Evolutionary conservation across 2,329 filamentous ascomycete species (phyloP), one percentile per base, ranked within the genome.

Genomic region (Colletotrichum lentis): DNA sequence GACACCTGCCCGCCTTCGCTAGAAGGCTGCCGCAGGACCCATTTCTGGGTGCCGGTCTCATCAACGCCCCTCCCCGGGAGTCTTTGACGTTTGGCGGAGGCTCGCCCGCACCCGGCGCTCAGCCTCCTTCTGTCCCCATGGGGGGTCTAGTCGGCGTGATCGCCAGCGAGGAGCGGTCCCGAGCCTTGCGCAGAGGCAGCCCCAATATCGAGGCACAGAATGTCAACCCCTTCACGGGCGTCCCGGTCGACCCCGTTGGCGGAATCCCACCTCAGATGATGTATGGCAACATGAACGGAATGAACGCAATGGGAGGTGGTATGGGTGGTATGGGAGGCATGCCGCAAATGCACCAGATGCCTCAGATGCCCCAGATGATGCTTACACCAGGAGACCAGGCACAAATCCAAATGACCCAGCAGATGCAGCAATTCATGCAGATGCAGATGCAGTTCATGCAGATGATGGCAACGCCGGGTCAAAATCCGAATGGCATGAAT

Each of bases 371-470:
- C 12, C 82, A 84, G 69, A 83, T 84, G 24, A 78, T 80, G 77
- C 76, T 90, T 52, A 86, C 85, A 18, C 82, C 88, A 2, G 86
- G 86, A 24, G 90, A 93, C 70, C 90, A 92, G 76, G 89, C 90
- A 35, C 91, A 95, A 73, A 85, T 94, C 49, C 90, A 94, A 72
- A 91, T 96, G 85, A 90, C 87, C 7, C 90, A 93, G 74, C 91
- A 94, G 75, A 94, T 95, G 92, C 86, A 88, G 64, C 90, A 93
- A 74, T 94, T 95, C 80, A 94, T 95, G 91, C 91, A 94, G 76
- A 93, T 96, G 90, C 93, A 97, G 77, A 94, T 96, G 91, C 92
- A 96, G 76, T 94, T 94, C 80, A 95, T 96, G 91, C 91, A 94
- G 74, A 91, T 93, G 88, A 91, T 93, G 85, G 83, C 84, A 0